Evolutionary conservation across 805 yeast genomes (phyloP).

Genomic region (Candida nemodendra): DNA sequence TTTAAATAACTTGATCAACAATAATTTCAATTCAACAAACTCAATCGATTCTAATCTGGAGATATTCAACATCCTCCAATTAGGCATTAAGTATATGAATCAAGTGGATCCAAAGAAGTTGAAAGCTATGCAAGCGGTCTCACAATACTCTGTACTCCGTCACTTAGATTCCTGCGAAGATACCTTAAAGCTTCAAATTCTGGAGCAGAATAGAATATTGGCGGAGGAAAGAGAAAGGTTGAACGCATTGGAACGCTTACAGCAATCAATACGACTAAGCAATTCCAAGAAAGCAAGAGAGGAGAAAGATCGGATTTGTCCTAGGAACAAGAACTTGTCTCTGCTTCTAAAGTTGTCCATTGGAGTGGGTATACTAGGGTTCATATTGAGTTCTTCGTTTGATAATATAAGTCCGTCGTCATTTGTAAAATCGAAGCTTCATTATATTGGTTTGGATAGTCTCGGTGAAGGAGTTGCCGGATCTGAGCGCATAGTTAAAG

Average conservation of each 20-base stretch:
- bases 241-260: slow-evolving; percentile 5
- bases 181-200: slow-evolving; percentile 16
- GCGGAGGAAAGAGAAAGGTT: slow-evolving; percentile 4
- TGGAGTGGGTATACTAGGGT: slow-evolving; percentile 20
- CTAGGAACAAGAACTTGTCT: slow-evolving; percentile 15
- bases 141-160: slow-evolving; percentile 24
- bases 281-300: slow-evolving; percentile 3
- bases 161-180: slow-evolving; percentile 7
- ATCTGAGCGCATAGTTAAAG: neutral
- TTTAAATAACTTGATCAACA: slow-evolving; percentile 27
- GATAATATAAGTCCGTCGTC: slow-evolving; percentile 3
- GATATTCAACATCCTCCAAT: slow-evolving; percentile 26
- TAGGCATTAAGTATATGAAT: slow-evolving; percentile 15
- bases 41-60: slow-evolving; percentile 25
- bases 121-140: slow-evolving; percentile 5
- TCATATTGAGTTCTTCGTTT: slow-evolving; percentile 15
- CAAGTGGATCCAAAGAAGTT: slow-evolving; percentile 9
- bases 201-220: slow-evolving; percentile 10
- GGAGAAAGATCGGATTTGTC: slow-evolving; percentile 1
- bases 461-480: neutral
- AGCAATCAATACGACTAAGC: neutral
- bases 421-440: slow-evolving; percentile 11
- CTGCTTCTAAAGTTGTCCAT: slow-evolving; percentile 18
- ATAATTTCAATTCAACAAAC: slow-evolving; percentile 22
- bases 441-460: slow-evolving; percentile 7